Evolutionary conservation across 257 asterid species (phyloP), one percentile per base, ranked within the genome.

Genomic region (Nemophila menziesii): DNA sequence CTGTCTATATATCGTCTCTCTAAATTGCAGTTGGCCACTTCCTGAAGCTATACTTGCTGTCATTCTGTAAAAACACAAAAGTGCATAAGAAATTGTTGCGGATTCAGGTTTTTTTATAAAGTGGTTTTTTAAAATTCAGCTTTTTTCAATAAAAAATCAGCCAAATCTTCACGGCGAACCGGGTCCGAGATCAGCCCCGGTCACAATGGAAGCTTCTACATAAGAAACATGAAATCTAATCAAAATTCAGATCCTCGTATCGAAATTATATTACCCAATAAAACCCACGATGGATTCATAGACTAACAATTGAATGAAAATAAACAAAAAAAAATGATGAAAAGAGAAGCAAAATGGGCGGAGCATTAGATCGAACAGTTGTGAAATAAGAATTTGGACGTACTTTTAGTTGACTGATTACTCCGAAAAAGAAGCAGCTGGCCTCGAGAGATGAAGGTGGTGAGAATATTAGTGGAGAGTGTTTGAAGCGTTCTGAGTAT

Each of bases 41-140:
- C 79, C 71, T 7, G 82, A 61, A 54, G 93, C 92, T 55, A 75
- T 53, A 48, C 79, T 57, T 34, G 83, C 54, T 33, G 94, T 78
- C 98, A 89, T 89, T 54, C 20, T 33, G 54, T 20, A 11, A 44
- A n/a, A 18, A 58, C 89, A 49, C 37, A 42, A 12, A 46, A 34
- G 9, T 26, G 26, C 22, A 37, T 11, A 20, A 48, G 46, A 15
- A 43, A 33, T 20, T 20, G 34, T 12, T 43, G 44, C 34, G 5
- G 11, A 6, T 41, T 8, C 4, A n/a, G 2, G n/a, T 12, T 0
- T 11, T 7, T 17, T 9, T 8, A 17, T 1, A 12, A 37, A 11
- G 22, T 1, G 21, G 19, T 6, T 1, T 15, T 5, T 20, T 17
- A 6, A 2, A 16, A 2, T 10, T 29, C 2, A 2, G 3, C 12